phyloP scores from a whole-genome alignment of 345 rosid species.

The Hypericum perforatum region DNA sequence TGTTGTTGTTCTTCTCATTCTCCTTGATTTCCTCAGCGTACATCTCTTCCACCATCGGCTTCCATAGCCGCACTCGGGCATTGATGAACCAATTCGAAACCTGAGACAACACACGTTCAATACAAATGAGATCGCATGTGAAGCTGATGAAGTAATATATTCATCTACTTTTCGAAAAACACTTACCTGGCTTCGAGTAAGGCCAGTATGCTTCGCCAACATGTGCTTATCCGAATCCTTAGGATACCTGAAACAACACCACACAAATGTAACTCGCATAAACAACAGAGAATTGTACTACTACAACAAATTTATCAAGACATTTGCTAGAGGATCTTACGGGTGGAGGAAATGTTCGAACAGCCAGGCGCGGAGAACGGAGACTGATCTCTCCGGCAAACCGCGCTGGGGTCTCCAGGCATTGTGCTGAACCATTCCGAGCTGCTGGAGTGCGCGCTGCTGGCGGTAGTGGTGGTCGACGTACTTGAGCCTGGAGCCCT shows the following conservation, averaged over 20 bases:
- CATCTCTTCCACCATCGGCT: slow-evolving; percentile 87
- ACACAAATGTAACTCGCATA: neutral
- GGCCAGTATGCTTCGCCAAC: slow-evolving; percentile 82
- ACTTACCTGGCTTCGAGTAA: slow-evolving; percentile 67
- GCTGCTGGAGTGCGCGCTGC: slow-evolving; percentile 42
- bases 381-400: slow-evolving; percentile 71
- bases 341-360: slow-evolving; percentile 87
- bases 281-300: neutral
- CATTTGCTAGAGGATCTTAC: slow-evolving; percentile 24
- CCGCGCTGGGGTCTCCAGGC: slow-evolving; percentile 81
- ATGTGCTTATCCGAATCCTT: slow-evolving; percentile 67
- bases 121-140: slow-evolving; percentile 2
- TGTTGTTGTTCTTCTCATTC: slow-evolving; percentile 17
- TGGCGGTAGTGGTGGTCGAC: slow-evolving; percentile 48
- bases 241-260: slow-evolving; percentile 43
- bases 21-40: slow-evolving; percentile 50
- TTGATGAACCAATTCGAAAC: slow-evolving; percentile 75
- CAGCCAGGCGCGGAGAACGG: slow-evolving; percentile 75
- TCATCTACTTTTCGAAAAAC: neutral
- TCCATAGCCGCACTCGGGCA: slow-evolving; percentile 81
- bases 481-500: slow-evolving; percentile 35
- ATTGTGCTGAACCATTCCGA: slow-evolving; percentile 47
- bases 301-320: neutral
- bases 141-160: neutral
- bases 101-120: slow-evolving; percentile 13